Conservation (phyloP, 495 filamentous ascomycete species). For the Penicillium argentinense region DNA sequence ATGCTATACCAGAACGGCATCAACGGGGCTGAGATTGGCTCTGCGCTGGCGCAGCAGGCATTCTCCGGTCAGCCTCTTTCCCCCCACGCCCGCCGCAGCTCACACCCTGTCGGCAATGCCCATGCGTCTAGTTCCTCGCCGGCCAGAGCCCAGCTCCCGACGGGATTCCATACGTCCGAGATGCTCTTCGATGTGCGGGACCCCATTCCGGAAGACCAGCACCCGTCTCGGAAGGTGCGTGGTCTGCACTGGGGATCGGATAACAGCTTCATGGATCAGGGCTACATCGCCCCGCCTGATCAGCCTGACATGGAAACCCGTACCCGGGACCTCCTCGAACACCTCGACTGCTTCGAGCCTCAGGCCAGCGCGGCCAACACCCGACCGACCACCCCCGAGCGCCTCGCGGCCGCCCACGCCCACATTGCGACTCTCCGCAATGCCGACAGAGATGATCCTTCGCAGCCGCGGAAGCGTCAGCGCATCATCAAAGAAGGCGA, state of each 20-base stretch:
- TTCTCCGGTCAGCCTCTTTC: constrained; percentile 28
- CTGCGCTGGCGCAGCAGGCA: constrained; percentile 30
- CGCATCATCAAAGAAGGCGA: constrained; percentile 39
- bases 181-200: constrained; percentile 48
- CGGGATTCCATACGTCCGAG: constrained; percentile 43
- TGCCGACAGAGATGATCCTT: constrained; percentile 22
- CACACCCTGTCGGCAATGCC: constrained; percentile 16
- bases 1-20: constrained; percentile 45
- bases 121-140: constrained; percentile 19
- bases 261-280: constrained; percentile 56
- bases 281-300: constrained; percentile 53
- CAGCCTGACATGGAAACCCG: constrained; percentile 57
- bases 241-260: constrained; percentile 67
- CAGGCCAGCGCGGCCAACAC: constrained; percentile 57
- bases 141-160: constrained; percentile 23
- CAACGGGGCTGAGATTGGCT: constrained; percentile 29
- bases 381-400: constrained; percentile 57
- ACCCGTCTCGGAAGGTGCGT: constrained; percentile 37
- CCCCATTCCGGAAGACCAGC: constrained; percentile 41
- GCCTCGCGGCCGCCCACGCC: constrained; percentile 17
- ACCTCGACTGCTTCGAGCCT: constrained; percentile 54
- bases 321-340: constrained; percentile 51
- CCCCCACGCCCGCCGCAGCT: constrained; percentile 15
- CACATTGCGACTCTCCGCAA: constrained; percentile 5
- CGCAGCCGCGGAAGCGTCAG: constrained; percentile 37